These are phyloP conservation scores for Coemansia sp. DNA, from an alignment of 192 early-diverging fungal genomes.

Conservation along the genomic window DNA sequence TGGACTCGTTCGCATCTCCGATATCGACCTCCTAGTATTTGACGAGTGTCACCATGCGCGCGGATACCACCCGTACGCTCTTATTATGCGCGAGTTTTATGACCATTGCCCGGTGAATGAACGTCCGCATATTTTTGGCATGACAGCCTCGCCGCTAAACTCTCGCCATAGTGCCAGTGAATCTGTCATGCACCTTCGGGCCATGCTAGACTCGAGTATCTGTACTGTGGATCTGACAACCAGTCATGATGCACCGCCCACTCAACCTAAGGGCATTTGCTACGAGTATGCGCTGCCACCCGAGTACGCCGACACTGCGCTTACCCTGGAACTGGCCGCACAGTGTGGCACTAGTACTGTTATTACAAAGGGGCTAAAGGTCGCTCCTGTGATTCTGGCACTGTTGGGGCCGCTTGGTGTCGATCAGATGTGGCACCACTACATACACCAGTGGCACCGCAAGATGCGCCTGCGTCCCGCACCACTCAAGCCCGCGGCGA, in stretches of 20 bases:
- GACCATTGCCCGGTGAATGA: slow-evolving; percentile 39
- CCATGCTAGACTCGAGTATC: slow-evolving; percentile 58
- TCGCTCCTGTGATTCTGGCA: slow-evolving; percentile 47
- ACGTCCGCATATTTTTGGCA: slow-evolving; percentile 85
- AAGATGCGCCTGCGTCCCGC: slow-evolving; percentile 26
- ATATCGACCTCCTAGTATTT: slow-evolving; percentile 87
- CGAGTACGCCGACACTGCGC: slow-evolving; percentile 42
- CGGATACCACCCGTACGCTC: slow-evolving; percentile 73
- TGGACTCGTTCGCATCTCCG: slow-evolving; percentile 64
- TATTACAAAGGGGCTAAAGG: slow-evolving; percentile 50
- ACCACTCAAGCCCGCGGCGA: background rate
- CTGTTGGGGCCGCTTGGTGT: slow-evolving; percentile 80
- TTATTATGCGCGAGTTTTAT: slow-evolving; percentile 88
- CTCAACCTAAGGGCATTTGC: slow-evolving; percentile 32
- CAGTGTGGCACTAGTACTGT: slow-evolving; percentile 36
- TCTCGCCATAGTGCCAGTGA: slow-evolving; percentile 26
- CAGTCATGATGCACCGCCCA: background rate
- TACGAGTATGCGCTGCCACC: slow-evolving; percentile 60
- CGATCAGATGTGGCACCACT: slow-evolving; percentile 68
- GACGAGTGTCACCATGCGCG: slow-evolving; percentile 94
- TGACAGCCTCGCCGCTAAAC: slow-evolving; percentile 89
- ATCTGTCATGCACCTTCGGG: slow-evolving; percentile 60
- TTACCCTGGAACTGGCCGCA: slow-evolving; percentile 44
- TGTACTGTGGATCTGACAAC: slow-evolving; percentile 61
- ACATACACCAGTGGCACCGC: slow-evolving; percentile 50